Base-by-base conservation (phyloP, 331 rosid genomes). In the Telfairia occidentalis region DNA sequence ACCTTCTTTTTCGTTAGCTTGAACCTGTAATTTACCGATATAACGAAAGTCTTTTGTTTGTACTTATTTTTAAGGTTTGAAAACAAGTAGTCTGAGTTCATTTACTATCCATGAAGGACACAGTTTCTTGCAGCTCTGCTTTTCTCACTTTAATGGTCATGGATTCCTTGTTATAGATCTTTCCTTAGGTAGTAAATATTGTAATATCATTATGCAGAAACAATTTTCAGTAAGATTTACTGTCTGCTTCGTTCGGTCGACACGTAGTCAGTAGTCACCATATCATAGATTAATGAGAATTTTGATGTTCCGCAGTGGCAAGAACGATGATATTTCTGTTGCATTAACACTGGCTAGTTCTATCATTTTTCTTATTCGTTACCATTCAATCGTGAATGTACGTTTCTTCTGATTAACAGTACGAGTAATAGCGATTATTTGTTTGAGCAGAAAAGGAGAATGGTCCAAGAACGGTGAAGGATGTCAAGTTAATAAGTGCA, bases 401-500 rank as follows among this genome's bases (percentile, higher is more conserved):
- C 16, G 38, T 15, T 69, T 69, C 40, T 26, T 26, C 23, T 15
- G 55, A 45, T 63, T 18, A n/a, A 42, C 18, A 3, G 4, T 40
- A 42, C 37, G 18, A 40, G 32, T 66, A 66, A 42, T 40, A 9
- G 2, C 21, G 19, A 75, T 54, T 9, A 8, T 79, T 77, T 54
- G 78, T 69, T 65, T 79, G 76, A 83, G 75, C 81, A 95, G 99
- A 92, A 66, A 95, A 95, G 86, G 97, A 89, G 76, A 89, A 92
- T 73, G 97, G 93, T 30, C 99, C 99, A 6, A 92, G 83, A 88
- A 92, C 99, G 11, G 89, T 95, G 28, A 95, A 90, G 85, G 97
- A 95, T 80, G 84, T 95, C 83, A 92, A 95, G 97, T 74, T 95
- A 83, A 95, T 95, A 65, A 85, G 96, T 42, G 99, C 88, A 1